phyloP scores from a whole-genome alignment of 371 early-diverging fungal species.

The Mucor irregularis region DNA sequence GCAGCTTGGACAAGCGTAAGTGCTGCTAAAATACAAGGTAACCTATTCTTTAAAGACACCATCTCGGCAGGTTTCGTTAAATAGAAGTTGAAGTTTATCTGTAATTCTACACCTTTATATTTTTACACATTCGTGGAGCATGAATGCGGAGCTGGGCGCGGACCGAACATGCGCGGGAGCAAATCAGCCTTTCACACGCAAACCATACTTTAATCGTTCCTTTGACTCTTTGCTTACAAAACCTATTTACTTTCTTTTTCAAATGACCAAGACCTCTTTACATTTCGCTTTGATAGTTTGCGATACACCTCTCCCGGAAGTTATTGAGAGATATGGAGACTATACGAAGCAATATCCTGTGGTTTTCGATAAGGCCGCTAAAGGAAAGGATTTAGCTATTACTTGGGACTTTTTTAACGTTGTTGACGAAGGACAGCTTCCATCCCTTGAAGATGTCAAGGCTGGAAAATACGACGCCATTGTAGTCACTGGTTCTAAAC shows the following conservation, averaged over 20 bases:
- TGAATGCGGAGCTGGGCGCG: too few species aligned
- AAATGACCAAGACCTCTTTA: slow-evolving; percentile 3
- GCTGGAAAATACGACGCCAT: slow-evolving; percentile 30
- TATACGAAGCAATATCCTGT: slow-evolving; percentile 43
- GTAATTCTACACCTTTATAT: too few species aligned
- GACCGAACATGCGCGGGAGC: too few species aligned
- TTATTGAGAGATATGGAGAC: slow-evolving; percentile 53
- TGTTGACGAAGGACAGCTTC: slow-evolving; percentile 41
- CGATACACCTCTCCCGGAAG: slow-evolving; percentile 57
- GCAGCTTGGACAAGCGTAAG: slow-evolving; percentile 22
- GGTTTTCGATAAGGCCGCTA: slow-evolving; percentile 38
- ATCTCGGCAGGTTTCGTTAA: too few species aligned
- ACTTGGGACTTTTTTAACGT: slow-evolving; percentile 46
- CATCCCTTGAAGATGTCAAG: slow-evolving; percentile 30
- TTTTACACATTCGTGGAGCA: too few species aligned
- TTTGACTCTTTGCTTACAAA: too few species aligned
- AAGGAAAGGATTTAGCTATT: slow-evolving; percentile 9
- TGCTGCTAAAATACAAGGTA: slow-evolving; percentile 40
- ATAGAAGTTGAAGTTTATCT: too few species aligned
- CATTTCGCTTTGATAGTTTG: slow-evolving; percentile 52
- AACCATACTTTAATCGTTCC: too few species aligned
- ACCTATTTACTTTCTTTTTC: not conserved
- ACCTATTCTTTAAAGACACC: slow-evolving; percentile 6
- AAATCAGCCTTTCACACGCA: too few species aligned
- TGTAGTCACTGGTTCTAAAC: slow-evolving; percentile 27